Evolutionary conservation across 108 stramenopile genomes (phyloP).

Genomic region (Mediolabrus comicus): DNA sequence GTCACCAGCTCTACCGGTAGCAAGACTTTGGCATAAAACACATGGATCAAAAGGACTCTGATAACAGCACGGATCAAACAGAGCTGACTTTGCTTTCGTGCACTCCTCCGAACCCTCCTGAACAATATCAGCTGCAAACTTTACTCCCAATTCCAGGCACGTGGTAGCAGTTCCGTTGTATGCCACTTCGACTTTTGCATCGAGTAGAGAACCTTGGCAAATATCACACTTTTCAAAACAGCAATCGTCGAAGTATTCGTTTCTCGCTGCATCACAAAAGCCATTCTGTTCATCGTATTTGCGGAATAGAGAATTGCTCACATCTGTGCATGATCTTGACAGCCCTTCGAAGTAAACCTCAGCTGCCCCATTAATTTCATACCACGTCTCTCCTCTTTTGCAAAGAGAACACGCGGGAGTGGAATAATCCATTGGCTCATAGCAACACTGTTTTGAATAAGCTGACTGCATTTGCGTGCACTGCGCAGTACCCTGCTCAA

Average conservation of each 20-base stretch:
- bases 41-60: slow-evolving; percentile 31
- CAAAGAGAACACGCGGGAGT: slow-evolving; percentile 42
- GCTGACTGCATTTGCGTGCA: slow-evolving; percentile 24
- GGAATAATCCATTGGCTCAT: slow-evolving; percentile 40
- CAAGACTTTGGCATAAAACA: slow-evolving; percentile 7
- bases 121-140: slow-evolving; percentile 34
- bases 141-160: slow-evolving; percentile 30
- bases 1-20: slow-evolving; percentile 18
- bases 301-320: slow-evolving; percentile 39
- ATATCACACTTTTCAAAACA: slow-evolving; percentile 37
- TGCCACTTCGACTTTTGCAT: slow-evolving; percentile 36
- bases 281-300: slow-evolving; percentile 34
- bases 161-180: slow-evolving; percentile 36
- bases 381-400: slow-evolving; percentile 39
- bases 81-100: slow-evolving; percentile 16
- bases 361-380: slow-evolving; percentile 29
- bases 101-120: slow-evolving; percentile 38
- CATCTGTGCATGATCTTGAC: slow-evolving; percentile 33
- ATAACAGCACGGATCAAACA: slow-evolving; percentile 43
- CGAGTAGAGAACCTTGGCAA: slow-evolving; percentile 33
- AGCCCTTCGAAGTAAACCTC: slow-evolving; percentile 30
- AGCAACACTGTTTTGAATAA: slow-evolving; percentile 31
- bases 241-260: slow-evolving; percentile 33
- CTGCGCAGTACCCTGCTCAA: slow-evolving; percentile 35
- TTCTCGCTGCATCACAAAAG: slow-evolving; percentile 23